phyloP scores from a whole-genome alignment of 2,329 filamentous ascomycete genomes.

The Trichoderma koningiopsis region DNA sequence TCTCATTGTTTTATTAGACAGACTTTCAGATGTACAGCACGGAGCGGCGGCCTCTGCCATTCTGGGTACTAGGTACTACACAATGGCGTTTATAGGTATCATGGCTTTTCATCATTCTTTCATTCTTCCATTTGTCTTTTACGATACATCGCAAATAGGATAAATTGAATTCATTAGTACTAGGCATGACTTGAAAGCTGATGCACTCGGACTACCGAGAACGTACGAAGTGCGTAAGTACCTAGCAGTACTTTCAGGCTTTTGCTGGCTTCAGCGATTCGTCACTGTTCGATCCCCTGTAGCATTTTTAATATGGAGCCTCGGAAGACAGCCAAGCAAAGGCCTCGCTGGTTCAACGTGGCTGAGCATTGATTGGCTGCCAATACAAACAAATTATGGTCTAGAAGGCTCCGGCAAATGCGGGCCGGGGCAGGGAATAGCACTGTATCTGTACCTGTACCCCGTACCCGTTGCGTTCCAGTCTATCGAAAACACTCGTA shows the following conservation, averaged over 20 bases:
- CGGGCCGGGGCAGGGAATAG: background rate
- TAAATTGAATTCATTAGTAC: background rate
- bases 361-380: background rate
- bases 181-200: background rate
- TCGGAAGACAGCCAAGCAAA: constrained; percentile 10
- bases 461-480: background rate
- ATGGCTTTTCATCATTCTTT: background rate
- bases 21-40: background rate
- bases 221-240: background rate
- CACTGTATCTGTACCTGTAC: background rate
- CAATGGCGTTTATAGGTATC: background rate
- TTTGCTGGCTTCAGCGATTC: background rate
- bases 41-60: background rate
- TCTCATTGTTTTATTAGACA: background rate
- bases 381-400: background rate
- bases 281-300: background rate
- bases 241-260: background rate
- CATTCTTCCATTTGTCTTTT: background rate
- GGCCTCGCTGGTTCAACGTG: constrained; percentile 5
- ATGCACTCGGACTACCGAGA: background rate
- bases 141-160: background rate
- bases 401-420: background rate
- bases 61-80: background rate
- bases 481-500: background rate
- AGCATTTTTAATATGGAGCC: background rate